Conservation (phyloP, 805 yeast genomes). For the Candida ipomoeae region DNA sequence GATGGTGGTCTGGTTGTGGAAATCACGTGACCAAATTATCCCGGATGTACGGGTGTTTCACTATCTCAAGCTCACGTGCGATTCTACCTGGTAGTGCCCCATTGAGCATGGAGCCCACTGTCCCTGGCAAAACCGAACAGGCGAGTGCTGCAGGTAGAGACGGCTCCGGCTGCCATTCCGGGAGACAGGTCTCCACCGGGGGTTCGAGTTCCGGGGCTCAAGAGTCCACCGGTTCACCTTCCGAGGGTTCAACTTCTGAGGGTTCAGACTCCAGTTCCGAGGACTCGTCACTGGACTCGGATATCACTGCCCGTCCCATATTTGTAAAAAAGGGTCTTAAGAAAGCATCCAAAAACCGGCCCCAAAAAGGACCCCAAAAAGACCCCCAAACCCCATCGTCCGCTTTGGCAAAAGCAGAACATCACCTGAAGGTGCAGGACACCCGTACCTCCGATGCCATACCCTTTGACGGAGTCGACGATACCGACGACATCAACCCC, state of each 20-base stretch:
- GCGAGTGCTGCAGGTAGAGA: too few species aligned
- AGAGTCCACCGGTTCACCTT: too few species aligned
- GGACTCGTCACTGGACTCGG: slow-evolving; percentile 2
- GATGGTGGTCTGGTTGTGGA: too few species aligned
- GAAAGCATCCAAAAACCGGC: neutral
- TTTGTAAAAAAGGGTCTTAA: slow-evolving; percentile 8
- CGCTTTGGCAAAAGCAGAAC: slow-evolving; percentile 14
- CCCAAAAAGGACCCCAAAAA: neutral
- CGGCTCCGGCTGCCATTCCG: too few species aligned
- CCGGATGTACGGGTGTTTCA: too few species aligned
- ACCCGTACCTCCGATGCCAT: slow-evolving; percentile 9
- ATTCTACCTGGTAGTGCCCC: too few species aligned
- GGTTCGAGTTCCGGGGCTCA: too few species aligned
- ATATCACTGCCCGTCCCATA: slow-evolving; percentile 9
- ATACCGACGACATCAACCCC: slow-evolving; percentile 57
- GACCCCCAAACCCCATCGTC: neutral
- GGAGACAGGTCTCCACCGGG: too few species aligned
- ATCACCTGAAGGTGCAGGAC: slow-evolving; percentile 6
- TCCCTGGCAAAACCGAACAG: too few species aligned
- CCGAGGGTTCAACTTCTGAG: neutral
- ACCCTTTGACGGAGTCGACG: slow-evolving; percentile 43
- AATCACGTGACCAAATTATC: too few species aligned
- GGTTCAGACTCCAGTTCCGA: slow-evolving; percentile 3
- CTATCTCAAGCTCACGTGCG: too few species aligned
- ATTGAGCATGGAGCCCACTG: too few species aligned